Base-by-base conservation (phyloP, 352 stramenopile species). In the Phytophthora multivora region DNA sequence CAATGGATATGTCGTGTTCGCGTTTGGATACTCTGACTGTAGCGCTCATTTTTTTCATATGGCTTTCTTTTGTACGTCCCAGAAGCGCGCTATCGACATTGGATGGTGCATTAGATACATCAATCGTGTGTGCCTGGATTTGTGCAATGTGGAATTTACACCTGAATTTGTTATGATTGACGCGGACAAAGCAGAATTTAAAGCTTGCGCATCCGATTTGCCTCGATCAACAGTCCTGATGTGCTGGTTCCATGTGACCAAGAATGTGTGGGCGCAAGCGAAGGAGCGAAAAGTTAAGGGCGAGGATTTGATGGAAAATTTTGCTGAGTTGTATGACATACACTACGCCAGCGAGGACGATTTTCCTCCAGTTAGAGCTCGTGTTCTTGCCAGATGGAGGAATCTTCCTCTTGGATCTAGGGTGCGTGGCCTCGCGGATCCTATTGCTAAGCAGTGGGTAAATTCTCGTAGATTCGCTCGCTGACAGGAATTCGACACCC, bases 131-230 rank as follows among this genome's bases (percentile, higher is more conserved):
- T 19, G 43, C 36, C n/a, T n/a, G 28, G 51, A 50, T 35, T 8
- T 21, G 11, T 54, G 48, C 9, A 13, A 7, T 31, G 16, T 43
- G 0, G 4, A 28, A 13, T 43, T 43, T 33, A 4, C 8, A 15
- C 51, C 51, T 19, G 6, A 51, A 40, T 59, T 51, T 51, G 51
- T 51, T 3, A 46, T 59, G 28, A 50, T 50, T 21, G 50, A 49
- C 26, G 49, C 35, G 2, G 49, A 38, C 6, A 59, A 43, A 33
- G 51, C 51, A 16, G 39, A 59, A 21, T 43, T 43, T n/a, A 36
- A 39, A 13, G 51, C 51, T 23, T 62, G 42, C 23, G n/a, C 15
- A 1, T 10, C 41, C 1, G 28, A 51, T 16, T 18, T 59, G 5
- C 51, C 51, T 2, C 26, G 18, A 15, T 12, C 35, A 25, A 56